These are phyloP conservation scores for Carex parvula DNA, from an alignment of 176 grass and related monocot genomes.

Conservation along the genomic window DNA sequence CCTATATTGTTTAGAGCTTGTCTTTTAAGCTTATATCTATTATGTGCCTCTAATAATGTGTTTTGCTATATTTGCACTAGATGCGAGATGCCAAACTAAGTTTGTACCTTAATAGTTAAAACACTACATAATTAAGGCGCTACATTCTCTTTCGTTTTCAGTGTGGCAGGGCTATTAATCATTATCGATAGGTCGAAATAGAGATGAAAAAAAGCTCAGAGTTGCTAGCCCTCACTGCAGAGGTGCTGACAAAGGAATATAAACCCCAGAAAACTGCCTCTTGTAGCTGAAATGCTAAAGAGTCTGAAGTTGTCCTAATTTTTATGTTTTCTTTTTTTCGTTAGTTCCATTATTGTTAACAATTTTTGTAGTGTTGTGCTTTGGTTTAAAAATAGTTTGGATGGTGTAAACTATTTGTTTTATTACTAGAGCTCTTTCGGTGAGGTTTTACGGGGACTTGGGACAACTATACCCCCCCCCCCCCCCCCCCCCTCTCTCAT, in stretches of 20 bases:
- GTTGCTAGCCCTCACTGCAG: slow-evolving; percentile 63
- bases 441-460: not conserved
- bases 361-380: slow-evolving; percentile 1
- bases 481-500: not conserved
- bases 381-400: not conserved
- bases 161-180: slow-evolving; percentile 72
- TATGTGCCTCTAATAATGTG: not conserved
- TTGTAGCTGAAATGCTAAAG: slow-evolving; percentile 67
- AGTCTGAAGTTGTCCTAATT: slow-evolving; percentile 73
- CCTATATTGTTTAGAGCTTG: not conserved
- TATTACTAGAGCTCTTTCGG: not conserved
- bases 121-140: not conserved
- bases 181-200: slow-evolving; percentile 70
- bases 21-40: not conserved
- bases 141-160: slow-evolving; percentile 31
- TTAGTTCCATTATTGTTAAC: slow-evolving; percentile 18
- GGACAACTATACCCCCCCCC: not conserved
- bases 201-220: slow-evolving; percentile 78
- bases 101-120: not conserved
- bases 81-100: not conserved
- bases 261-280: slow-evolving; percentile 52
- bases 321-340: not conserved
- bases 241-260: slow-evolving; percentile 75
- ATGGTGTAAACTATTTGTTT: no score
- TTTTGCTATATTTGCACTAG: not conserved